Conservation (phyloP, 139 green algal species). For the Volvox africanus region DNA sequence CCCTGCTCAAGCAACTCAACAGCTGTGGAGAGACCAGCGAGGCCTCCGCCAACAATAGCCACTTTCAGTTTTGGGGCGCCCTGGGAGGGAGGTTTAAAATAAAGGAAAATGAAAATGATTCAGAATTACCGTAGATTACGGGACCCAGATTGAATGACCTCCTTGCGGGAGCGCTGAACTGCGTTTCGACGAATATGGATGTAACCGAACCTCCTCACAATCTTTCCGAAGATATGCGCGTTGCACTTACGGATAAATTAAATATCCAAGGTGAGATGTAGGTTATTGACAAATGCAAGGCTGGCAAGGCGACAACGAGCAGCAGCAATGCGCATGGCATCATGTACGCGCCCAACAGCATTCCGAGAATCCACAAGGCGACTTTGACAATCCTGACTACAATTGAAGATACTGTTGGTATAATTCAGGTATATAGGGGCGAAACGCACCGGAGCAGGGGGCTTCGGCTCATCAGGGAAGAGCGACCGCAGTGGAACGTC, state of each 20-base stretch:
- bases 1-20: conserved; percentile 96
- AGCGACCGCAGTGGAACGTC: conserved; percentile 89
- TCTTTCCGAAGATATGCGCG: too few relatives aligned
- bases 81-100: conserved; percentile 44
- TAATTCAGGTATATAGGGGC: neutral
- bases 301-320: too few relatives aligned
- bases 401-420: neutral
- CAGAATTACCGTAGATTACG: too few relatives aligned
- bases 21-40: conserved; percentile 93
- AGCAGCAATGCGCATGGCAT: too few relatives aligned
- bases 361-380: neutral
- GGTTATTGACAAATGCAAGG: too few relatives aligned
- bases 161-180: neutral
- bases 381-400: neutral
- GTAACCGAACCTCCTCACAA: neutral
- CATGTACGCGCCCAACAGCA: too few relatives aligned
- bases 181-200: neutral
- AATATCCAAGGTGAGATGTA: too few relatives aligned
- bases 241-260: neutral
- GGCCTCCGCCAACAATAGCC: conserved; percentile 88
- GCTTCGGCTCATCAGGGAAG: conserved; percentile 81
- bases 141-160: neutral
- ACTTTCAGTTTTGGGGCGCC: conserved; percentile 88
- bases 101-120: neutral
- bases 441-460: conserved; percentile 68